A percentile compares a stretch with the other conserved stretches of the same genome.
These are phyloP conservation scores for Fusarium nurragi DNA, from an alignment of 2,329 filamentous ascomycete genomes.

Conservation along the genomic window DNA sequence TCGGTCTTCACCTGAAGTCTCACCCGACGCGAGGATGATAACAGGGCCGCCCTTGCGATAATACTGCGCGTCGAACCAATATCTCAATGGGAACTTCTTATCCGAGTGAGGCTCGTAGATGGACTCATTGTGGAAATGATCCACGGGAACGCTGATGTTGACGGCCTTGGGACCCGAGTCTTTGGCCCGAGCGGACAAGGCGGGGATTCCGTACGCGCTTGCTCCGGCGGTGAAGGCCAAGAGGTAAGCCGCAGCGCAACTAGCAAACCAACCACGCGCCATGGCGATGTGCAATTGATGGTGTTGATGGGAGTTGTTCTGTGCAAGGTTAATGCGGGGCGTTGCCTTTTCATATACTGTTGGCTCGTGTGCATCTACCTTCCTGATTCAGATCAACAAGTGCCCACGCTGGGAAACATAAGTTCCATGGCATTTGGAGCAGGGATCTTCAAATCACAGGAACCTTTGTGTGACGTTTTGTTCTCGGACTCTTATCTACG, in stretches of 20 bases:
- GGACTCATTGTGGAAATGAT: constrained; percentile 85
- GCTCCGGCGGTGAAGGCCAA: constrained; percentile 5
- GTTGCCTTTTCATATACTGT: constrained; percentile 4
- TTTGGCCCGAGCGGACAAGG: constrained; percentile 3
- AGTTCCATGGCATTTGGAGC: constrained; percentile 25
- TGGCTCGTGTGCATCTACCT: constrained; percentile 2
- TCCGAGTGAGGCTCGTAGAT: constrained; percentile 80
- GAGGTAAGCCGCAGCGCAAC: constrained; percentile 11
- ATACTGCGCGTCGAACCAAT: constrained; percentile 83
- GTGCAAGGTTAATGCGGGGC: background rate
- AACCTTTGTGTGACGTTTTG: constrained; percentile 14
- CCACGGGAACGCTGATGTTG: constrained; percentile 65
- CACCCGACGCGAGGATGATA: constrained; percentile 78
- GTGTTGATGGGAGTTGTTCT: background rate
- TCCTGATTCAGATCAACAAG: constrained; percentile 22
- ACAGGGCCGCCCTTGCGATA: constrained; percentile 83
- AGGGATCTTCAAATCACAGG: constrained; percentile 13
- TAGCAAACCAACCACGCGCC: constrained; percentile 23
- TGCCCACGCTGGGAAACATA: constrained; percentile 9
- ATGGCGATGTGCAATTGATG: constrained; percentile 1
- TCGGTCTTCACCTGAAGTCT: constrained; percentile 70
- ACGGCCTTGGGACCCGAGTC: constrained; percentile 5
- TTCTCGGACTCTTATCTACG: background rate
- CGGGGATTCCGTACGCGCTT: background rate
- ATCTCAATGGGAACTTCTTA: constrained; percentile 74